Evolutionary conservation across 2,329 filamentous ascomycete species (phyloP), one percentile per base, ranked within the genome.

Genomic region (Aureobasidium sp.): DNA sequence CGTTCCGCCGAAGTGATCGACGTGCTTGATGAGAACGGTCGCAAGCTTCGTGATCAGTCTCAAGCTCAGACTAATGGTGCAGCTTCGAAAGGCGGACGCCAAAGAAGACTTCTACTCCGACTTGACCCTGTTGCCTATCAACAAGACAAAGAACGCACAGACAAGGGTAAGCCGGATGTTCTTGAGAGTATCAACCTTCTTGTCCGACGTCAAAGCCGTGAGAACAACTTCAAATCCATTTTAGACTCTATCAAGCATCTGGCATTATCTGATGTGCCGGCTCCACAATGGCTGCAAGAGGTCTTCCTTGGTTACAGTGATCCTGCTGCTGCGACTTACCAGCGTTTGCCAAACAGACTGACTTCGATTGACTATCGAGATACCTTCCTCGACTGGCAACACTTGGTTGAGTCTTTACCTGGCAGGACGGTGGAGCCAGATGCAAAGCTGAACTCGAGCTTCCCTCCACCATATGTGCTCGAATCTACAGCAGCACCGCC

Each of bases 281-380:
- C 97, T 60, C 92, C 94, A 15, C 84, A 87, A 2, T 99, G 94
- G 94, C 81, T 99, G 47, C 91, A 96, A 70, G 94, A 97, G 67
- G 93, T 97, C 10, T 99, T 97, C 74, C 79, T 99, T n/a, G 94
- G 94, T 3, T 97, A 96, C 73, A 94, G 94, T 51, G 92, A 99
- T 74, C 93, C 94, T 63, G 84, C 90, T 34, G 87, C 89, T 63
- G 94, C 94, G 37, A 89, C 86, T 26, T 96, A 96, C 76, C 91
- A 89, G 66, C 87, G 91, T 56, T 77, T 99, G 17, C 78, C 89
- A 1, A 94, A 91, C 72, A 84, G 87, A 63, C 80, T 96, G 66
- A 85, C 86, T 69, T 89, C 84, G 61, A 79, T 99, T 59, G 92
- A 99, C 73, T 97, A 92, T 72, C 84, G 92, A 61, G 95, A 99